Conservation (phyloP, 352 stramenopile genomes). For the Paralagenidium karlingii region DNA sequence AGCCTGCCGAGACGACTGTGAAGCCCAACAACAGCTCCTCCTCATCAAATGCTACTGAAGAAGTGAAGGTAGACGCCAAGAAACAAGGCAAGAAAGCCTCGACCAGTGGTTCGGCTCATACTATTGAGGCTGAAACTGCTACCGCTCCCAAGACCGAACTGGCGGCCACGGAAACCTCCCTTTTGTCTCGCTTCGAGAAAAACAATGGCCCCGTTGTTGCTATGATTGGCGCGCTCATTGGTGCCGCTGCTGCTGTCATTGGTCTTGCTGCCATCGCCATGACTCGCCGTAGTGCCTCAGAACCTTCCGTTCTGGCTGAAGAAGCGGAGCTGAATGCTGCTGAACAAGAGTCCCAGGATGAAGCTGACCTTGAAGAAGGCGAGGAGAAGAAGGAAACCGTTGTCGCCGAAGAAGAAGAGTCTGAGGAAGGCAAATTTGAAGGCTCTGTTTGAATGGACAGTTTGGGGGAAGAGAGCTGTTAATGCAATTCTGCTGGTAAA, state of each 20-base stretch:
- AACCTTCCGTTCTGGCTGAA: constrained; percentile 14
- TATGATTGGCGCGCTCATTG: constrained; percentile 6
- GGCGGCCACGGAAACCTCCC: neutral
- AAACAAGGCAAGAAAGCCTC: constrained; percentile 3
- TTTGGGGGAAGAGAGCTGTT: too few species aligned
- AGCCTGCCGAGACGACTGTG: too few species aligned
- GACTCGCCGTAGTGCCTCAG: neutral
- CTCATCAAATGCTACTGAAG: neutral
- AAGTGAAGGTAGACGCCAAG: constrained; percentile 1
- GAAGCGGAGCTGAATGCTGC: constrained; percentile 20
- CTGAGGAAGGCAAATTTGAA: constrained; percentile 36
- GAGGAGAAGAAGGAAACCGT: constrained; percentile 14
- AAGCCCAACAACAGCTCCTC: too few species aligned
- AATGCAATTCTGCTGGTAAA: too few species aligned
- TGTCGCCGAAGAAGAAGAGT: constrained; percentile 13
- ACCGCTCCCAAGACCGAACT: constrained; percentile 6
- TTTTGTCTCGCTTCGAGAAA: neutral
- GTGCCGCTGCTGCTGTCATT: constrained; percentile 8
- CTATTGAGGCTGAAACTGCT: constrained; percentile 15
- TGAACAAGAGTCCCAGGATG: constrained; percentile 18
- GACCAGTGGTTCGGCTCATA: constrained; percentile 9
- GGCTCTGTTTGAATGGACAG: constrained; percentile 25
- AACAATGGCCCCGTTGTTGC: constrained; percentile 4
- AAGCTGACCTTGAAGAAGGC: constrained; percentile 17
- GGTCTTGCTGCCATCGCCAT: constrained; percentile 4